Evolutionary conservation across 495 filamentous ascomycete genomes (phyloP), one percentile per base, ranked within the genome.

Genomic region (Evernia prunastri): DNA sequence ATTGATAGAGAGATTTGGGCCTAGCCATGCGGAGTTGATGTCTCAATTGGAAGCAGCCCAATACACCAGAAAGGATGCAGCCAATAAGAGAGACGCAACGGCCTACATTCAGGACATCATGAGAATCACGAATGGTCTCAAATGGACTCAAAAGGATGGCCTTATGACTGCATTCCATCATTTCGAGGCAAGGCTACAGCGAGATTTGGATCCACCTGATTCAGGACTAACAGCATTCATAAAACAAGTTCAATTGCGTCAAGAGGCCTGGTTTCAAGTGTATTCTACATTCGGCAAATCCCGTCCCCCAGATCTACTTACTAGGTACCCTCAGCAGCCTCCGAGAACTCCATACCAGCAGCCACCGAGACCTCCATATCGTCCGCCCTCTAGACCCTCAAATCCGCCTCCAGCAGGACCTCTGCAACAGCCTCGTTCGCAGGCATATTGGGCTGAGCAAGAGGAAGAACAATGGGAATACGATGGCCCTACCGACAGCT

Each of bases 391-490:
- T 17, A 43, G 15, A 43, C 40, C 40, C 40, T 43, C 40, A 43
- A 18, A 43, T 43, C 40, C 40, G 20, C 40, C 40, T 18, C 13
- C 13, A 56, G 4, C 51, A 56, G 25, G 12, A 15, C 36, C 36
- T 39, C 13, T 12, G 36, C 36, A 39, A 12, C 36, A 39, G 36
- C 36, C 36, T 39, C 36, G 36, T 39, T 39, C 36, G 5, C 36
- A 39, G 13, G 51, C 20, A 13, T 56, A 56, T 23, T 56, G 25
- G 25, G 11, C 51, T 8, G 51, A 56, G 20, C 25, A 56, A 29
- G 51, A 56, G 15, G 51, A 56, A 12, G 47, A 53, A 9, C 7
- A 56, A 25, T 56, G 51, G 51, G 51, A 29, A 12, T 56, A 56
- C 23, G 51, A 56, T 56, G n/a, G 23, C 18, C 23, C 51, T 18